phyloP scores from a whole-genome alignment of 345 rosid genomes.

The Gossypium mustelinum region DNA sequence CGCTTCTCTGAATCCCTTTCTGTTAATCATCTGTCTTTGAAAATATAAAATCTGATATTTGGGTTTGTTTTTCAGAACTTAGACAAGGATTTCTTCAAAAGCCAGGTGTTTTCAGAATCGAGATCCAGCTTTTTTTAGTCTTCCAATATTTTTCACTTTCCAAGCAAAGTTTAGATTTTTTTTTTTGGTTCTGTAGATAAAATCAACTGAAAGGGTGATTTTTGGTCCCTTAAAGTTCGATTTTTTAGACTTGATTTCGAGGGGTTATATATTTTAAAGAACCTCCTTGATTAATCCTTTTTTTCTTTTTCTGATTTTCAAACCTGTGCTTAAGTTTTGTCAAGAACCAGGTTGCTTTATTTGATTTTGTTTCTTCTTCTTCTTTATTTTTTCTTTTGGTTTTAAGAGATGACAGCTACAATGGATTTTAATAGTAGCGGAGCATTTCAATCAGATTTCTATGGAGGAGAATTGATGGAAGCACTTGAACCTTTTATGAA shows the following conservation, averaged over 20 bases:
- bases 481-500: slow-evolving; percentile 91
- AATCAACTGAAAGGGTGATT: slow-evolving; percentile 53
- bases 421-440: slow-evolving; percentile 59
- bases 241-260: slow-evolving; percentile 21
- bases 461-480: slow-evolving; percentile 81
- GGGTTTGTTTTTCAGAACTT: slow-evolving; percentile 59
- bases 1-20: slow-evolving; percentile 76
- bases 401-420: slow-evolving; percentile 44
- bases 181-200: slow-evolving; percentile 7
- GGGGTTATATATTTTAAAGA: slow-evolving; percentile 62
- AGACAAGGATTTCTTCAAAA: slow-evolving; percentile 37
- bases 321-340: slow-evolving; percentile 46
- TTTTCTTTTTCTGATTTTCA: background rate
- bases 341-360: slow-evolving; percentile 37
- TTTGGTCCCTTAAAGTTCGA: slow-evolving; percentile 58
- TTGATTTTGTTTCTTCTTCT: background rate
- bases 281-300: slow-evolving; percentile 41
- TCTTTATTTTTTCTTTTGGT: background rate
- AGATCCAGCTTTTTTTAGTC: slow-evolving; percentile 39
- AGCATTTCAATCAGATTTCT: slow-evolving; percentile 34
- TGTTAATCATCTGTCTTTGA: slow-evolving; percentile 74
- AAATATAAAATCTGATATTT: slow-evolving; percentile 30
- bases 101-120: slow-evolving; percentile 82
- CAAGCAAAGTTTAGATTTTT: too few species aligned
- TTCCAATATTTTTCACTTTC: too few species aligned